Conservation (phyloP, 2,329 filamentous ascomycete species). For the Pseudogymnoascus sp. region DNA sequence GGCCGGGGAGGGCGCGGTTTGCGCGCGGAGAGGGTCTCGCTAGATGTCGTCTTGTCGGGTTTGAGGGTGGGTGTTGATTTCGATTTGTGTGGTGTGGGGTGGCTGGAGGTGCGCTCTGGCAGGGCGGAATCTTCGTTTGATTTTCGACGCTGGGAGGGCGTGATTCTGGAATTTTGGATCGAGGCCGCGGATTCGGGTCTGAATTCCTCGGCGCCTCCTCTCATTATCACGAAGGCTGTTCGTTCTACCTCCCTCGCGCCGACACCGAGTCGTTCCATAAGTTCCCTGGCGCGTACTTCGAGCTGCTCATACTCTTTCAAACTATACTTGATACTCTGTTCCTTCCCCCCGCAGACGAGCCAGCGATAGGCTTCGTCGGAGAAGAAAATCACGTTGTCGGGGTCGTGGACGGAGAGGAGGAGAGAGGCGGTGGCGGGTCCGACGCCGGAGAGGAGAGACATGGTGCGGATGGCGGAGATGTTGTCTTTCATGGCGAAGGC, state of each 20-base stretch:
- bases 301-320: conserved; percentile 60
- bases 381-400: conserved; percentile 61
- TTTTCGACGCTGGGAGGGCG: neutral
- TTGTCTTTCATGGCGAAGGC: conserved; percentile 19
- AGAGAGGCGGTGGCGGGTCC: conserved; percentile 75
- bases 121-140: neutral
- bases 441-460: conserved; percentile 61
- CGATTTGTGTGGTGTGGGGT: neutral
- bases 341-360: conserved; percentile 50
- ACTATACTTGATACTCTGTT: conserved; percentile 58
- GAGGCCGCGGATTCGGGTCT: neutral
- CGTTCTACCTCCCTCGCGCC: conserved; percentile 59
- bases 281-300: conserved; percentile 33
- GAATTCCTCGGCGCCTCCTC: neutral
- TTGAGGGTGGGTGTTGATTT: neutral
- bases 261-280: conserved; percentile 45
- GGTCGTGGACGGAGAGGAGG: conserved; percentile 58
- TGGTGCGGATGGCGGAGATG: conserved; percentile 41
- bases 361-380: conserved; percentile 73
- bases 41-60: neutral
- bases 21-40: neutral
- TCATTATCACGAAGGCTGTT: conserved; percentile 61
- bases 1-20: neutral
- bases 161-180: neutral
- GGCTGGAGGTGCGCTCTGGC: neutral